Conservation (phyloP, 257 asterid genomes). For the Avicennia marina region DNA sequence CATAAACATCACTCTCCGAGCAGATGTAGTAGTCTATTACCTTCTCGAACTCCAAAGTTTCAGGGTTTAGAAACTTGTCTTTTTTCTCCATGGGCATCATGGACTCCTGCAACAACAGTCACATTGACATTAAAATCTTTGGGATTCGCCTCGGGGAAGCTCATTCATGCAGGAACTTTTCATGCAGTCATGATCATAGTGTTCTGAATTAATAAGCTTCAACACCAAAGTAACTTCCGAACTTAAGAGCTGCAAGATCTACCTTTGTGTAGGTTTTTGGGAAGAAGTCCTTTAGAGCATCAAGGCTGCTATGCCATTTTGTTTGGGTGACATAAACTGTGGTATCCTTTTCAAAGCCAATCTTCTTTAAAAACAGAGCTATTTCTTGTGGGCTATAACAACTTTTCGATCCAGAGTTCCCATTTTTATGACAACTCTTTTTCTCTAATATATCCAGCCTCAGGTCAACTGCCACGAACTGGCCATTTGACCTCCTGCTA, state of each 20-base stretch:
- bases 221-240: too few relatives aligned
- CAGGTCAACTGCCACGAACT: constrained; percentile 82
- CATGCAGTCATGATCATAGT: too few relatives aligned
- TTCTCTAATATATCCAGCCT: constrained; percentile 87
- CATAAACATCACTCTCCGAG: constrained; percentile 41
- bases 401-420: constrained; percentile 57
- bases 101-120: constrained; percentile 55
- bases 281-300: constrained; percentile 62
- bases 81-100: constrained; percentile 56
- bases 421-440: constrained; percentile 58
- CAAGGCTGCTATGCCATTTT: constrained; percentile 81
- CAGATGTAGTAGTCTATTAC: constrained; percentile 45
- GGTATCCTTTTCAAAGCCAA: constrained; percentile 71
- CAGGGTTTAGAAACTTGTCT: constrained; percentile 38
- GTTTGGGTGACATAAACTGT: constrained; percentile 77
- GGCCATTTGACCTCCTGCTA: constrained; percentile 73
- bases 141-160: too few relatives aligned
- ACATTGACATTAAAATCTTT: background rate
- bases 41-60: constrained; percentile 38
- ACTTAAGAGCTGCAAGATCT: background rate
- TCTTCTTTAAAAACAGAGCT: constrained; percentile 61
- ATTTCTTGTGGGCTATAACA: constrained; percentile 77
- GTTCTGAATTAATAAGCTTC: too few relatives aligned
- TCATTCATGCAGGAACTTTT: too few relatives aligned
- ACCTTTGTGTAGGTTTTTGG: constrained; percentile 89